Evolutionary conservation across 495 filamentous ascomycete genomes (phyloP).

Genomic region (Rhypophila decipiens): DNA sequence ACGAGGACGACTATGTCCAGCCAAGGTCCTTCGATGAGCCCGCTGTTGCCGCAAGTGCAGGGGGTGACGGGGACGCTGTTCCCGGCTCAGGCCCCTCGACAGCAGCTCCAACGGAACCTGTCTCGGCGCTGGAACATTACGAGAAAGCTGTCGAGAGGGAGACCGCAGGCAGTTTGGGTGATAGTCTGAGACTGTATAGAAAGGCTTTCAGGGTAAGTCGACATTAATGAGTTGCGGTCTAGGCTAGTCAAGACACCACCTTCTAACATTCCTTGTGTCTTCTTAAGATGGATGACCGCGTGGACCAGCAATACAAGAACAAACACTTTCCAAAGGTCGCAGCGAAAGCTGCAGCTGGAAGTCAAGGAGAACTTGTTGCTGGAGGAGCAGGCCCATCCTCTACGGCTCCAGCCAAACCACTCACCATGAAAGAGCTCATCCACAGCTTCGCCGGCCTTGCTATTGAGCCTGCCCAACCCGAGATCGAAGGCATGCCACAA

Average conservation of each 20-base stretch:
- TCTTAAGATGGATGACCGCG: constrained; percentile 75
- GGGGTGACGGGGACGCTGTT: constrained; percentile 3
- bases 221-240: not conserved
- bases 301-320: constrained; percentile 79
- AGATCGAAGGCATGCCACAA: constrained; percentile 56
- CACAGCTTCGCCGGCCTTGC: constrained; percentile 59
- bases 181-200: constrained; percentile 82
- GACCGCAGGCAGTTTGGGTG: constrained; percentile 73
- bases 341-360: constrained; percentile 16
- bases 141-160: constrained; percentile 89
- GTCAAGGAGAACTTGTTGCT: not conserved
- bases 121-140: constrained; percentile 85
- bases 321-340: constrained; percentile 74
- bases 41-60: constrained; percentile 1
- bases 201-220: constrained; percentile 72
- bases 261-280: too few relatives aligned
- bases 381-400: not conserved
- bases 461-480: constrained; percentile 51
- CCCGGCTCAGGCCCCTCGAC: not conserved
- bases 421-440: constrained; percentile 62
- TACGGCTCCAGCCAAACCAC: constrained; percentile 12
- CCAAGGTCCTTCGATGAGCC: constrained; percentile 32
- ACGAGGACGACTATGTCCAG: constrained; percentile 35
- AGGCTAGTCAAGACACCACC: too few relatives aligned
- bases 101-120: constrained; percentile 42